Evolutionary conservation across 129 eudicot genomes (phyloP).

Genomic region (Lactuca sativa): DNA sequence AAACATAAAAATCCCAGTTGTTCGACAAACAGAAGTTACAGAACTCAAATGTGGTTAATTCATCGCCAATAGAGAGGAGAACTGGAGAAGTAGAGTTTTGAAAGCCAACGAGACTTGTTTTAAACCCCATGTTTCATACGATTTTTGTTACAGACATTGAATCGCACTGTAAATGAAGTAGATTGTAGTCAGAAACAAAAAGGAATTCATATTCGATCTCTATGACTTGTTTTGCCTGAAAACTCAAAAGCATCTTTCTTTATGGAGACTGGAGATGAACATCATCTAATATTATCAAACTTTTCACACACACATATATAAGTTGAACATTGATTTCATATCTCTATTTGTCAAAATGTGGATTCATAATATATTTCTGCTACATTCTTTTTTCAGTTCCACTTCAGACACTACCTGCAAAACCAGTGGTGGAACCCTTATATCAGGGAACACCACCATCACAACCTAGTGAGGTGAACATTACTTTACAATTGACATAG

Average conservation of each 20-base stretch:
- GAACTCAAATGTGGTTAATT: background rate
- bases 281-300: background rate
- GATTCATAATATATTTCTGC: background rate
- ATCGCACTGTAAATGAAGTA: background rate
- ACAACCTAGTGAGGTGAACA: conserved; percentile 56
- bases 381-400: conserved; percentile 49
- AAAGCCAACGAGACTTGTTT: background rate
- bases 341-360: conserved; percentile 1
- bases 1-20: background rate
- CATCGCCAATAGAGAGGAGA: background rate
- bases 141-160: background rate
- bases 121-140: conserved; percentile 1
- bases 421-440: conserved; percentile 68
- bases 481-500: background rate
- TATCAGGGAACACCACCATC: conserved; percentile 75
- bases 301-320: too few relatives aligned
- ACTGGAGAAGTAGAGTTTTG: background rate
- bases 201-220: background rate
- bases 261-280: background rate
- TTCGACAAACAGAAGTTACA: too few relatives aligned
- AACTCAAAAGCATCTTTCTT: background rate
- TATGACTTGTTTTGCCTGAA: background rate
- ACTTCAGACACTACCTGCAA: conserved; percentile 53
- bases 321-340: background rate
- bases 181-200: background rate